These are phyloP conservation scores for Tanozyma kutaoensis DNA, from an alignment of 805 yeast species.

Conservation along the genomic window DNA sequence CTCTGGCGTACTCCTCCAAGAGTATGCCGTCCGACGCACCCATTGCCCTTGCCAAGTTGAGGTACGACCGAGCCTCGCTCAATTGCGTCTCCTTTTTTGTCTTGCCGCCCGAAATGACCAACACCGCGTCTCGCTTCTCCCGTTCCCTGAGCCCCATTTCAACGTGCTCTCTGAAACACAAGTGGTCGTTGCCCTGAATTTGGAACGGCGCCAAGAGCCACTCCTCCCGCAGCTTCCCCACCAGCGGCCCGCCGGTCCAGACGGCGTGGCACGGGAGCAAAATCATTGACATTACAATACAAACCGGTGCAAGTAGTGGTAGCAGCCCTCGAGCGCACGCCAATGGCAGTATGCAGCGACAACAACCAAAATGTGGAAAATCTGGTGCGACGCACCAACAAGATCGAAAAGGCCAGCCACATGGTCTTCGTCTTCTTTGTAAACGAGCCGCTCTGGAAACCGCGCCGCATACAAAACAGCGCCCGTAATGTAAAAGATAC, in stretches of 20 bases:
- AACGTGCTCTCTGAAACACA: conserved; percentile 52
- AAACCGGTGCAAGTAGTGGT: neutral
- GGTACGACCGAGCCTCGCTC: conserved; percentile 53
- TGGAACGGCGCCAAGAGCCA: conserved; percentile 66
- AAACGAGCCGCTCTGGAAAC: conserved; percentile 54
- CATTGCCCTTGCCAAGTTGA: conserved; percentile 22
- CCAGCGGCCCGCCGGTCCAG: conserved; percentile 6
- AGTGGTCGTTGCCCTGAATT: conserved; percentile 53
- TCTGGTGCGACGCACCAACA: conserved; percentile 75
- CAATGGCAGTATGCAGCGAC: conserved; percentile 68
- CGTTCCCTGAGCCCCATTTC: conserved; percentile 25
- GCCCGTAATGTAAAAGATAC: conserved; percentile 61
- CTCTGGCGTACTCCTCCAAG: conserved; percentile 64
- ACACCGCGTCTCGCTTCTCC: conserved; percentile 10
- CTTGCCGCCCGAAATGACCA: conserved; percentile 57
- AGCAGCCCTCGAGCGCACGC: conserved; percentile 29
- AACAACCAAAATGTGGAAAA: conserved; percentile 69
- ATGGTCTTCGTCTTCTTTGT: conserved; percentile 11
- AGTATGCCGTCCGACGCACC: conserved; percentile 10
- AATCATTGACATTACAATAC: neutral
- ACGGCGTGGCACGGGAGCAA: neutral
- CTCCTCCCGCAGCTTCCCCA: conserved; percentile 36
- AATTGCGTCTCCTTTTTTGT: conserved; percentile 42
- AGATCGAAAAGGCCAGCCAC: conserved; percentile 35
- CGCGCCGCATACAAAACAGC: conserved; percentile 70